A percentile compares a stretch with the other conserved stretches of the same genome.
These are phyloP conservation scores for Isabelozyma rhagii DNA, from an alignment of 805 yeast species.

Conservation along the genomic window DNA sequence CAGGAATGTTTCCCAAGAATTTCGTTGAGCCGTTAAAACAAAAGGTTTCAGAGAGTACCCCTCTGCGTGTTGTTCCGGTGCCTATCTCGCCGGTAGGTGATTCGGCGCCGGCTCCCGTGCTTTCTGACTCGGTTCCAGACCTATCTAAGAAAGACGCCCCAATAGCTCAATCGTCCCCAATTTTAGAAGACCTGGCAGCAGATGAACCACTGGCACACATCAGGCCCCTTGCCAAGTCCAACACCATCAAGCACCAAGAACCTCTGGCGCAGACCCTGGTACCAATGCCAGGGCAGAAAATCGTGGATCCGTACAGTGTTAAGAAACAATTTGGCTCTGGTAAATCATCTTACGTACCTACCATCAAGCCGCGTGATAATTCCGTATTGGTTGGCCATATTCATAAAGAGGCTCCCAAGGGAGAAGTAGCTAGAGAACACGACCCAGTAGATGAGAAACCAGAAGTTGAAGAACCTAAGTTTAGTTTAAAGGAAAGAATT, in stretches of 20 bases:
- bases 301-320: conserved; percentile 44
- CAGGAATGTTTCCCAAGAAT: conserved; percentile 85
- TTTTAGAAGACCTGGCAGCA: neutral
- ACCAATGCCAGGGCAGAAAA: conserved; percentile 25
- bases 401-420: conserved; percentile 15
- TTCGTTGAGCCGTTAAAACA: conserved; percentile 53
- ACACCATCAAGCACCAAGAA: neutral
- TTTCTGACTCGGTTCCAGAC: neutral
- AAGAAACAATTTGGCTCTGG: conserved; percentile 58
- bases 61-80: conserved; percentile 4
- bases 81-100: conserved; percentile 5
- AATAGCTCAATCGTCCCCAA: conserved; percentile 1
- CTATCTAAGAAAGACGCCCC: neutral
- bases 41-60: conserved; percentile 7
- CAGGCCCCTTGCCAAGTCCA: neutral
- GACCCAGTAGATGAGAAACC: conserved; percentile 25
- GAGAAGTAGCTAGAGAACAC: conserved; percentile 21
- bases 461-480: conserved; percentile 63
- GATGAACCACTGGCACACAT: neutral
- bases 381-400: conserved; percentile 28
- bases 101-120: conserved; percentile 1
- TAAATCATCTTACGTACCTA: conserved; percentile 59
- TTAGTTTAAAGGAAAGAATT: conserved; percentile 84
- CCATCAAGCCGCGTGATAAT: conserved; percentile 38
- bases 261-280: conserved; percentile 11